phyloP scores from a whole-genome alignment of 345 rosid genomes.

The Hibiscus syriacus region DNA sequence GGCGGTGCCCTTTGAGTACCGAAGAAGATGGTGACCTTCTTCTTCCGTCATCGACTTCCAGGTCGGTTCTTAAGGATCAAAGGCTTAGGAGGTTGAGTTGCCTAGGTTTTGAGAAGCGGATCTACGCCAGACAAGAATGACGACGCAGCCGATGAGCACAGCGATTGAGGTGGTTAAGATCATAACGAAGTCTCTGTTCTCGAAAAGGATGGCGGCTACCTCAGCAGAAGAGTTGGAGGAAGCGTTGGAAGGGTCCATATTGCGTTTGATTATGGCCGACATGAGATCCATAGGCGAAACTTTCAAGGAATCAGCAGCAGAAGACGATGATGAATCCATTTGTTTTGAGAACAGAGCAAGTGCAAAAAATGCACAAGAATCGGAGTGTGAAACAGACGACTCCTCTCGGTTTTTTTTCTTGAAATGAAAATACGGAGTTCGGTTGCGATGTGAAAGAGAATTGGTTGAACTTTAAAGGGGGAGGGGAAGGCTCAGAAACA shows the following conservation, averaged over 20 bases:
- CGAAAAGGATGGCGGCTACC: conserved; percentile 19
- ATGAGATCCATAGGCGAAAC: conserved; percentile 27
- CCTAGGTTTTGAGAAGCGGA: conserved; percentile 42
- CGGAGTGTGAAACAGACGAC: conserved; percentile 8
- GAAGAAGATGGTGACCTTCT: conserved; percentile 72
- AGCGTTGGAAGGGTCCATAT: conserved; percentile 53
- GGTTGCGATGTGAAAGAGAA: conserved; percentile 15
- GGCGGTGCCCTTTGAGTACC: conserved; percentile 98
- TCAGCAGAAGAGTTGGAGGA: conserved; percentile 43
- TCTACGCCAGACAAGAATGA: conserved; percentile 69
- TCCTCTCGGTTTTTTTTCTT: conserved; percentile 16
- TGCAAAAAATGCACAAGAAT: neutral
- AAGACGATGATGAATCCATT: conserved; percentile 20
- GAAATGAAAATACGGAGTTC: conserved; percentile 9
- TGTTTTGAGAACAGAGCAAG: neutral
- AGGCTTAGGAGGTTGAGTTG: conserved; percentile 42
- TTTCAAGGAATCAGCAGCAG: conserved; percentile 24
- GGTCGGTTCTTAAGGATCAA: conserved; percentile 46
- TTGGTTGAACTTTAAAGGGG: neutral
- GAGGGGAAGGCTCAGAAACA: neutral
- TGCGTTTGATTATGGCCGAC: conserved; percentile 61
- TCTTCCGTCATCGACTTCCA: conserved; percentile 70
- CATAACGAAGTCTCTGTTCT: conserved; percentile 55
- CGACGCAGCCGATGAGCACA: conserved; percentile 76
- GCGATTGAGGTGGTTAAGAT: conserved; percentile 82